These are phyloP conservation scores for Phytopythium vexans DNA, from an alignment of 352 stramenopile species.

Conservation along the genomic window DNA sequence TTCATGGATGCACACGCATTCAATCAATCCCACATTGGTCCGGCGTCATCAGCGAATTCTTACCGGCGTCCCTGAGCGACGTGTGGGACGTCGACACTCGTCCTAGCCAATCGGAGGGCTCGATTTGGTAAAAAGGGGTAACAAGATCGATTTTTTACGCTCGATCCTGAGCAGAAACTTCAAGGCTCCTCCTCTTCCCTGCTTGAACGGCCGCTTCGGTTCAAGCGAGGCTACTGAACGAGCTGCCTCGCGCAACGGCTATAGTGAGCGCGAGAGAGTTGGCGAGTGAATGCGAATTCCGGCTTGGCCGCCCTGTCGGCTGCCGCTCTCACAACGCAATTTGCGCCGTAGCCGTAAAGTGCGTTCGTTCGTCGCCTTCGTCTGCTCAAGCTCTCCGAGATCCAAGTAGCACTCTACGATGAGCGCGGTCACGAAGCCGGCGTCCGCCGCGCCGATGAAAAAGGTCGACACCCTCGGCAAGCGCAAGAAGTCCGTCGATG, in stretches of 20 bases:
- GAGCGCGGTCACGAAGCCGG: conserved; percentile 12
- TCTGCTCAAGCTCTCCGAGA: not conserved
- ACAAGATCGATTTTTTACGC: conserved; percentile 7
- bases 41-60: conserved; percentile 9
- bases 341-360: conserved; percentile 32
- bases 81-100: conserved; percentile 7
- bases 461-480: conserved; percentile 85
- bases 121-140: conserved; percentile 25
- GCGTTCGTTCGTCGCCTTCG: not conserved
- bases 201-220: not conserved
- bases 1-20: conserved; percentile 4
- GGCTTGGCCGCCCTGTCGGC: conserved; percentile 1
- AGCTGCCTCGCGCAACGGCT: not conserved
- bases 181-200: conserved; percentile 8
- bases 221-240: not conserved
- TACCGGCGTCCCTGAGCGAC: conserved; percentile 3
- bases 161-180: conserved; percentile 9
- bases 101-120: conserved; percentile 34
- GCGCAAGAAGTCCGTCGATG: conserved; percentile 87
- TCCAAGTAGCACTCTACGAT: not conserved
- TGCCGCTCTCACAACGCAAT: conserved; percentile 27
- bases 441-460: conserved; percentile 47
- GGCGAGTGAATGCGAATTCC: conserved; percentile 2
- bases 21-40: not conserved
- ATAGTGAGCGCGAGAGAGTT: conserved; percentile 3